Evolutionary conservation across 495 filamentous ascomycete species (phyloP).

Genomic region (Ramalina intermedia): DNA sequence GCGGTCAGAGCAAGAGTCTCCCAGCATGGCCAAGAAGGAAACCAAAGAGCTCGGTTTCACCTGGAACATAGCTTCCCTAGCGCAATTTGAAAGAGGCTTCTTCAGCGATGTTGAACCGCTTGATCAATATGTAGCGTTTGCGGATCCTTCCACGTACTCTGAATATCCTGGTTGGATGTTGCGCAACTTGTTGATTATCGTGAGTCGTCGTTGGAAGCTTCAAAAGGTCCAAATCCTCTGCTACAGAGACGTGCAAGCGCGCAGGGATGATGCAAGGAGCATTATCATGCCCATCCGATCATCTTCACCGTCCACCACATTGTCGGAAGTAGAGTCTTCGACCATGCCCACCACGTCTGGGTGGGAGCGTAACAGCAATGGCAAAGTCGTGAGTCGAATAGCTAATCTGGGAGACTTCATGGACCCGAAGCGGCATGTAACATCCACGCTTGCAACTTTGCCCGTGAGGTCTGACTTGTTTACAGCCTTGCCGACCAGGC

Average conservation of each 20-base stretch:
- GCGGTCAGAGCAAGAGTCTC: slow-evolving; percentile 11
- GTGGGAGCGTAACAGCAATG: slow-evolving; percentile 73
- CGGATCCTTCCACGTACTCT: slow-evolving; percentile 81
- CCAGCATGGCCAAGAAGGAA: slow-evolving; percentile 24
- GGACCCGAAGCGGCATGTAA: slow-evolving; percentile 55
- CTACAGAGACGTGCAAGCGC: slow-evolving; percentile 67
- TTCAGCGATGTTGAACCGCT: slow-evolving; percentile 52
- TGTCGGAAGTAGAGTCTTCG: slow-evolving; percentile 9
- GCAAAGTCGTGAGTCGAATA: slow-evolving; percentile 58
- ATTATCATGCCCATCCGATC: slow-evolving; percentile 50
- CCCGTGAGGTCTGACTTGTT: background rate
- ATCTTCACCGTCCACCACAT: background rate
- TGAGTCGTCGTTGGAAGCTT: slow-evolving; percentile 69
- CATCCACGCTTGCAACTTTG: background rate
- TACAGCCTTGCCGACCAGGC: slow-evolving; percentile 73
- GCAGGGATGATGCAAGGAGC: slow-evolving; percentile 64
- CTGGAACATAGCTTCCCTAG: slow-evolving; percentile 65
- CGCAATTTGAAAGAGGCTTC: slow-evolving; percentile 73
- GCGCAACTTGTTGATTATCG: slow-evolving; percentile 72
- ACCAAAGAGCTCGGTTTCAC: slow-evolving; percentile 38
- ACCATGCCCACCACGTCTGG: slow-evolving; percentile 78
- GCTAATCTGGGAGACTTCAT: slow-evolving; percentile 81
- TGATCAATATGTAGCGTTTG: slow-evolving; percentile 73
- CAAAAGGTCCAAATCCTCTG: slow-evolving; percentile 72
- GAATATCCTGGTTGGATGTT: slow-evolving; percentile 84